Percentiles rank a stretch among this genome's conserved stretches.
Evolutionary conservation across 2,329 filamentous ascomycete genomes (phyloP).

Genomic region (Fonsecaea multimorphosa): DNA sequence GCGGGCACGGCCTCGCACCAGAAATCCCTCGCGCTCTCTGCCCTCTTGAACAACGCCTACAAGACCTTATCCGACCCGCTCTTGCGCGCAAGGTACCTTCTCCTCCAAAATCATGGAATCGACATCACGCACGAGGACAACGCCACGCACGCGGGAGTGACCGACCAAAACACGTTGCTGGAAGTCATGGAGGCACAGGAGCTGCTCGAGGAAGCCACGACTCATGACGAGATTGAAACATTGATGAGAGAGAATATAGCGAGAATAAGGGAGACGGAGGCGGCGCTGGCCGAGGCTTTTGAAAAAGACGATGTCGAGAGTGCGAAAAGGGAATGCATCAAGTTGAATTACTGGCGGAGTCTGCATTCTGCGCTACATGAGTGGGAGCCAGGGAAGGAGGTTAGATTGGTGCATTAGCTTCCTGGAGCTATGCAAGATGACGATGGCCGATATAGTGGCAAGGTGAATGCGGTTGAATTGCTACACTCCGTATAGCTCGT

Average conservation of each 20-base stretch:
- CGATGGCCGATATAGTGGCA: neutral
- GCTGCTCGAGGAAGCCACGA: constrained; percentile 66
- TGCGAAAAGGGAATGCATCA: constrained; percentile 75
- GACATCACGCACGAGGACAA: constrained; percentile 80
- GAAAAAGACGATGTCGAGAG: constrained; percentile 66
- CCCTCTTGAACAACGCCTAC: constrained; percentile 90
- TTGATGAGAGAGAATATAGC: constrained; percentile 70
- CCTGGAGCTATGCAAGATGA: neutral
- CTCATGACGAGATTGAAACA: constrained; percentile 67
- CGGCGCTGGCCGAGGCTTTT: constrained; percentile 69
- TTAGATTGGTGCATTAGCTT: constrained; percentile 61
- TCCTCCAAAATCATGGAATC: constrained; percentile 69
- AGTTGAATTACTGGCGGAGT: constrained; percentile 88
- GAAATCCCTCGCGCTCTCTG: constrained; percentile 76
- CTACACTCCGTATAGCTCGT: neutral
- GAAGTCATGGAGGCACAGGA: constrained; percentile 85
- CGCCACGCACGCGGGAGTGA: constrained; percentile 63
- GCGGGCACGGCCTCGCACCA: constrained; percentile 53
- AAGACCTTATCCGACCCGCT: constrained; percentile 80
- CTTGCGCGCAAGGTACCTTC: constrained; percentile 83
- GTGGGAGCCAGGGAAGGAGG: constrained; percentile 79
- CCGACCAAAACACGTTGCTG: constrained; percentile 75
- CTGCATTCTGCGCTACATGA: constrained; percentile 78
- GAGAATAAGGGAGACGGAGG: constrained; percentile 69
- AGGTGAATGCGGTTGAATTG: neutral